phyloP scores from a whole-genome alignment of 352 stramenopile species.

The Phytophthora europaea region DNA sequence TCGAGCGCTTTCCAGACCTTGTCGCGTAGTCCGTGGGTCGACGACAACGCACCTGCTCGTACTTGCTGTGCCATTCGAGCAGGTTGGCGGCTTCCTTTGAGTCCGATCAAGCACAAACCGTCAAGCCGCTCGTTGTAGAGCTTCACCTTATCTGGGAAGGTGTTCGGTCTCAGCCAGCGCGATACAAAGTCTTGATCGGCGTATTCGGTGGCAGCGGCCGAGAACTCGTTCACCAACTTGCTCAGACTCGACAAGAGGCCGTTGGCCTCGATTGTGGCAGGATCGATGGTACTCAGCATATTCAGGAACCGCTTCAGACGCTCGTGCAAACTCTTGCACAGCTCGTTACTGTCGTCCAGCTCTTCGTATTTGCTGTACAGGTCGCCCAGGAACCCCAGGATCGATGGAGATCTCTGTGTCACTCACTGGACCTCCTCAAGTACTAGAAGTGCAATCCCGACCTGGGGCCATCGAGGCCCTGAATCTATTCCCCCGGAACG shows the following conservation, averaged over 20 bases:
- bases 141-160: constrained; percentile 26
- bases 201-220: constrained; percentile 6
- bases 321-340: constrained; percentile 17
- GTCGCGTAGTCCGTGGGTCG: constrained; percentile 2
- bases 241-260: constrained; percentile 9
- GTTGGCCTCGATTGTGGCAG: constrained; percentile 24
- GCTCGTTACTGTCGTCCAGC: constrained; percentile 19
- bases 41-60: constrained; percentile 9
- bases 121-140: constrained; percentile 34
- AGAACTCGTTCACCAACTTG: constrained; percentile 13
- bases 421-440: too few species aligned
- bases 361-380: constrained; percentile 14
- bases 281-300: constrained; percentile 14
- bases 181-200: constrained; percentile 22
- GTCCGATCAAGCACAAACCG: constrained; percentile 15
- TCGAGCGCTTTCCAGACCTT: constrained; percentile 18
- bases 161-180: constrained; percentile 9
- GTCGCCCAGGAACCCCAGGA: not conserved
- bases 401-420: too few species aligned
- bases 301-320: constrained; percentile 11
- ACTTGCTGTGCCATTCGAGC: constrained; percentile 27
- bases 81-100: constrained; percentile 9
- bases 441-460: too few species aligned
- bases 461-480: too few species aligned
- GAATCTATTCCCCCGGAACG: too few species aligned